A percentile compares a stretch with the other conserved stretches of the same genome.
Conservation (phyloP, 2,329 filamentous ascomycete genomes). For the Zelopaecilomyces penicillatus region DNA sequence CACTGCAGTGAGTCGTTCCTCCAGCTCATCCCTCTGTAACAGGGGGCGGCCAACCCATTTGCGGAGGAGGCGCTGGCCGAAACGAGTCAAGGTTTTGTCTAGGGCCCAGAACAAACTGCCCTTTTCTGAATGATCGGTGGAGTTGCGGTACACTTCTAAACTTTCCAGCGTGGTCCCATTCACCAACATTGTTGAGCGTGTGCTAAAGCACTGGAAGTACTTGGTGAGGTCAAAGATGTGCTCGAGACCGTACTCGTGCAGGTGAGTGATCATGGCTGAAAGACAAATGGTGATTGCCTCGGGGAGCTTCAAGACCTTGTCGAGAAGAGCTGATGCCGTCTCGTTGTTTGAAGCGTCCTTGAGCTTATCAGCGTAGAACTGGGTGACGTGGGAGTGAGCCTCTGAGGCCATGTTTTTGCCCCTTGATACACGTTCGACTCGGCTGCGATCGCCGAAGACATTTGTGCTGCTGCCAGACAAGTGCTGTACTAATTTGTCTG, state of each 20-base stretch:
- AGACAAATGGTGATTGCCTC: constrained; percentile 85
- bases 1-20: constrained; percentile 74
- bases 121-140: constrained; percentile 75
- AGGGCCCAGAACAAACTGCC: constrained; percentile 94
- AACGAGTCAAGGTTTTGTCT: constrained; percentile 83
- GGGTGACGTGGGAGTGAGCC: constrained; percentile 79
- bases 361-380: constrained; percentile 84
- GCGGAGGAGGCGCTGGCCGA: constrained; percentile 76
- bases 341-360: constrained; percentile 51
- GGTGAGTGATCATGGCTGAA: constrained; percentile 90
- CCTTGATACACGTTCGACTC: constrained; percentile 71
- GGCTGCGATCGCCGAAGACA: constrained; percentile 82
- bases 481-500: constrained; percentile 85
- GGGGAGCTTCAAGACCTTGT: constrained; percentile 77
- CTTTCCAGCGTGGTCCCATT: constrained; percentile 93
- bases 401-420: constrained; percentile 75
- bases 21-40: constrained; percentile 64
- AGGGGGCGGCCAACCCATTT: constrained; percentile 94
- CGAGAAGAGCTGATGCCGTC: constrained; percentile 58
- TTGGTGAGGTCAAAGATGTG: constrained; percentile 95
- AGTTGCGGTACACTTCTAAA: constrained; percentile 90
- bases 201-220: constrained; percentile 94
- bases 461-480: constrained; percentile 84
- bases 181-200: constrained; percentile 87
- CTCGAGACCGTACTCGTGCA: constrained; percentile 85